Evolutionary conservation across 345 rosid species (phyloP), one percentile per base, ranked within the genome.

Genomic region (Combretum micranthum): DNA sequence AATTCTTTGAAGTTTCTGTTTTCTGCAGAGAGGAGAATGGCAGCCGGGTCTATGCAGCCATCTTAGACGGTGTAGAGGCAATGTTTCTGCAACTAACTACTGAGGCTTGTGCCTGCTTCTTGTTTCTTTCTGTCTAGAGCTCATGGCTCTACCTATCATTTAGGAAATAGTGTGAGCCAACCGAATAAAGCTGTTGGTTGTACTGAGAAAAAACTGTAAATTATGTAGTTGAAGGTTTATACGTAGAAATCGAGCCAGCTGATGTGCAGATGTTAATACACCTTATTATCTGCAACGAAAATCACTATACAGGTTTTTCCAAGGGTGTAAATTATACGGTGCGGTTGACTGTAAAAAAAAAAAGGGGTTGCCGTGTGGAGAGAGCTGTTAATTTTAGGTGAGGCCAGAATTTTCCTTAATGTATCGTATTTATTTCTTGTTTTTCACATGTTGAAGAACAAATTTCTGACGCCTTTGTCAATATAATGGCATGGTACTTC

Each of bases 211-310:
- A 60, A 54, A 54, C 57, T 87, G 95, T 87, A 80, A 68, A 83
- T 78, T 77, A 68, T 84, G 90, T 82, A 84, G 95, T 78, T 80
- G 72, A 73, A 67, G 69, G 72, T 56, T 75, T 79, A 82, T 77
- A 80, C 69, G 63, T 77, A 80, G 80, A 73, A 63, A 17, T 65
- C 54, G 48, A 62, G 81, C 56, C 47, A 73, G 70, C 68, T 37
- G 77, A 72, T 76, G 76, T 56, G 73, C 65, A 65, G 78, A 66
- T 56, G 67, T 63, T 52, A 60, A 52, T 47, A 42, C 67, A 53
- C 57, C 69, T 60, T 62, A 55, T 62, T 57, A 67, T 59, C 65
- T 72, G 75, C 63, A 60, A 77, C 60, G 68, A 62, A 68, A 70
- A 60, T 53, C 71, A 60, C 63, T 44, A 55, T 57, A 66, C 67